A percentile compares a stretch with the other conserved stretches of the same genome.
phyloP scores from a whole-genome alignment of 768 basidiomycete species.

The Hydnomerulius pinastri region DNA sequence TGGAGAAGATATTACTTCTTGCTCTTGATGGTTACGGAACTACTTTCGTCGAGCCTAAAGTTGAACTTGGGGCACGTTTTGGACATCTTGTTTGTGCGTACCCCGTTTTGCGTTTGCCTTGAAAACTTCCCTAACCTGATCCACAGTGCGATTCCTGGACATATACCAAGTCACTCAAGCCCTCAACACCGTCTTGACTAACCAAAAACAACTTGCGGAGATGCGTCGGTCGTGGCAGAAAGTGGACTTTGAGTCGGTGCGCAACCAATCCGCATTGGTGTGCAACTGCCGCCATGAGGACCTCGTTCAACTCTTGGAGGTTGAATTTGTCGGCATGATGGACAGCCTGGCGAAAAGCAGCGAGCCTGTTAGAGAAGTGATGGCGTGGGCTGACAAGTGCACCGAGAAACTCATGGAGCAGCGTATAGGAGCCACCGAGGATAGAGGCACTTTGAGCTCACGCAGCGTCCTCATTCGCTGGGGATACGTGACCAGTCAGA shows the following conservation, averaged over 20 bases:
- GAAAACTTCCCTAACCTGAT: slow-evolving; percentile 4
- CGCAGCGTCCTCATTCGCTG: slow-evolving; percentile 86
- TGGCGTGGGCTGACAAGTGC: slow-evolving; percentile 91
- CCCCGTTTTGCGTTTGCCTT: neutral
- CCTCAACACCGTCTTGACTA: slow-evolving; percentile 82
- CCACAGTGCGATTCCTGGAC: slow-evolving; percentile 82
- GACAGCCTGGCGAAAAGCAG: slow-evolving; percentile 69
- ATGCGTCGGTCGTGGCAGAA: slow-evolving; percentile 89
- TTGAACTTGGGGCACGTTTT: slow-evolving; percentile 87
- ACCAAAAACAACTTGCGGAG: slow-evolving; percentile 80
- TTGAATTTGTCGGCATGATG: slow-evolving; percentile 79
- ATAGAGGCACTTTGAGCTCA: slow-evolving; percentile 81
- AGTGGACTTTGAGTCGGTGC: slow-evolving; percentile 87
- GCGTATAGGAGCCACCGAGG: slow-evolving; percentile 62
- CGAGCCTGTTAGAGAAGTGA: slow-evolving; percentile 84
- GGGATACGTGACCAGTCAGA: slow-evolving; percentile 91
- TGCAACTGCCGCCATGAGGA: slow-evolving; percentile 94
- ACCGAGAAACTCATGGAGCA: slow-evolving; percentile 81
- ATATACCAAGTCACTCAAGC: slow-evolving; percentile 93
- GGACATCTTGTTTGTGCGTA: slow-evolving; percentile 86
- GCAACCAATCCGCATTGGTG: slow-evolving; percentile 90
- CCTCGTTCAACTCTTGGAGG: slow-evolving; percentile 80
- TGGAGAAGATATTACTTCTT: slow-evolving; percentile 85
- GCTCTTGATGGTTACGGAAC: slow-evolving; percentile 83
- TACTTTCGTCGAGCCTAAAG: slow-evolving; percentile 90